phyloP scores from a whole-genome alignment of 2,329 filamentous ascomycete species.

The Lomentospora prolificans region DNA sequence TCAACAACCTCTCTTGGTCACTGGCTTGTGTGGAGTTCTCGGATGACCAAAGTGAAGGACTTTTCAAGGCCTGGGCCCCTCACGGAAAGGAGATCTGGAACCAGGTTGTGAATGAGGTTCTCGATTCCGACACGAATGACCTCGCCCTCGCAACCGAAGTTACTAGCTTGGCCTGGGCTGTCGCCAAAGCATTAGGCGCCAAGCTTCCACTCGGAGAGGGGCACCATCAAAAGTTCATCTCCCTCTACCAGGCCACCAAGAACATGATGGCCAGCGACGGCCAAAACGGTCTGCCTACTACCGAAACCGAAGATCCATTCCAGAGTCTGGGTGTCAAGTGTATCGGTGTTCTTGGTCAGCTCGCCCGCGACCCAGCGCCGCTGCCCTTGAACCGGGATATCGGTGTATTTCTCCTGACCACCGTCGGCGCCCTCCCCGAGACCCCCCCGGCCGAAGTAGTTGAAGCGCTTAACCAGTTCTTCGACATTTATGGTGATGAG shows the following conservation, averaged over 20 bases:
- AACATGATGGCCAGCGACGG: conserved; percentile 14
- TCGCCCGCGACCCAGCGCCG: conserved; percentile 47
- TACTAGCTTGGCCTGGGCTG: conserved; percentile 56
- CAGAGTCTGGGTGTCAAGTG: conserved; percentile 56
- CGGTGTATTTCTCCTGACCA: conserved; percentile 50
- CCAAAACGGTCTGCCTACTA: conserved; percentile 18
- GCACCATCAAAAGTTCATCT: conserved; percentile 55
- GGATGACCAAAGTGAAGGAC: conserved; percentile 38
- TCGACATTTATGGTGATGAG: conserved; percentile 58
- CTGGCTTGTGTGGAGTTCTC: conserved; percentile 51
- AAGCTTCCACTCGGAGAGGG: conserved; percentile 36
- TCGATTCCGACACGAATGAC: conserved; percentile 52
- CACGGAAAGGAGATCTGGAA: conserved; percentile 47
- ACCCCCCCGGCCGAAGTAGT: conserved; percentile 48
- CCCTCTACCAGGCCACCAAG: conserved; percentile 52
- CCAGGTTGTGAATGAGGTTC: conserved; percentile 43
- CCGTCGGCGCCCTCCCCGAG: conserved; percentile 40
- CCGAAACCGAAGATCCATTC: conserved; percentile 40
- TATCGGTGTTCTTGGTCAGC: conserved; percentile 54
- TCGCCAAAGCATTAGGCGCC: conserved; percentile 45
- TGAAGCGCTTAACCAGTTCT: conserved; percentile 56
- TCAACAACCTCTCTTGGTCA: conserved; percentile 62
- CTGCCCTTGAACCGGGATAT: conserved; percentile 49
- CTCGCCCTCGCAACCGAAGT: conserved; percentile 51
- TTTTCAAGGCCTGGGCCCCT: conserved; percentile 45